A percentile compares a stretch with the other conserved stretches of the same genome.
Evolutionary conservation across 257 asterid species (phyloP).

Genomic region (Vinca minor): DNA sequence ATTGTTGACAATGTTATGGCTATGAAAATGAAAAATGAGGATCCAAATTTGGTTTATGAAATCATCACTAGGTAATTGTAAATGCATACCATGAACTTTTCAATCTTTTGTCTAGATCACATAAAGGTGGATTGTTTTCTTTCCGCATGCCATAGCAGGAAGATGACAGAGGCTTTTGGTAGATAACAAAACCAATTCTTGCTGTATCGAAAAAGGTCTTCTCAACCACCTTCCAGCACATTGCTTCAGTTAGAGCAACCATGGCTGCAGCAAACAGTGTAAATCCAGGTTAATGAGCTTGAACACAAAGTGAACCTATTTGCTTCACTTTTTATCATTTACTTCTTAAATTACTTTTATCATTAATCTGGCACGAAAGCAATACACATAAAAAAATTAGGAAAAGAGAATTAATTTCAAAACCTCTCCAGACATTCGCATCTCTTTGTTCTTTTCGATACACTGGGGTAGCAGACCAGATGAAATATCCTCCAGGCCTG

Average conservation of each 20-base stretch:
- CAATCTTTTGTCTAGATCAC: constrained; percentile 42
- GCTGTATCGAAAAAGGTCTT: constrained; percentile 34
- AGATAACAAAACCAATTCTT: constrained; percentile 62
- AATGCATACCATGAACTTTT: constrained; percentile 58
- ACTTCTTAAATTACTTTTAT: not conserved
- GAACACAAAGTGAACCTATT: not conserved
- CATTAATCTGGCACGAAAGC: not conserved
- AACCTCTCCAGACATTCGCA: constrained; percentile 71
- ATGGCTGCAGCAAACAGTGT: constrained; percentile 53
- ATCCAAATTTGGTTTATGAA: constrained; percentile 3
- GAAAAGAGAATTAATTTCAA: constrained; percentile 2
- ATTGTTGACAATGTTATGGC: not conserved
- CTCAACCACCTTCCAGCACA: constrained; percentile 78
- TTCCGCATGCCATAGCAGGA: constrained; percentile 64
- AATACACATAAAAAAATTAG: not conserved
- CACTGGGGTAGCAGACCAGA: constrained; percentile 98
- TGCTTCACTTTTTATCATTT: not conserved
- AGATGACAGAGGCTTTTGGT: constrained; percentile 68
- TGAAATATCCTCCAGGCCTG: constrained; percentile 91
- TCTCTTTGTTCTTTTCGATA: constrained; percentile 58
- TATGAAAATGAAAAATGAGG: constrained; percentile 1
- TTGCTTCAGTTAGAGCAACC: constrained; percentile 65
- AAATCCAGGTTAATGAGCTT: constrained; percentile 6
- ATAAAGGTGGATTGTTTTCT: constrained; percentile 59
- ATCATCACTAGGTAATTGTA: not conserved